Percentiles rank a stretch among this genome's conserved stretches.
phyloP scores from a whole-genome alignment of 73 alveolate genomes.

The Paramecium bursaria region DNA sequence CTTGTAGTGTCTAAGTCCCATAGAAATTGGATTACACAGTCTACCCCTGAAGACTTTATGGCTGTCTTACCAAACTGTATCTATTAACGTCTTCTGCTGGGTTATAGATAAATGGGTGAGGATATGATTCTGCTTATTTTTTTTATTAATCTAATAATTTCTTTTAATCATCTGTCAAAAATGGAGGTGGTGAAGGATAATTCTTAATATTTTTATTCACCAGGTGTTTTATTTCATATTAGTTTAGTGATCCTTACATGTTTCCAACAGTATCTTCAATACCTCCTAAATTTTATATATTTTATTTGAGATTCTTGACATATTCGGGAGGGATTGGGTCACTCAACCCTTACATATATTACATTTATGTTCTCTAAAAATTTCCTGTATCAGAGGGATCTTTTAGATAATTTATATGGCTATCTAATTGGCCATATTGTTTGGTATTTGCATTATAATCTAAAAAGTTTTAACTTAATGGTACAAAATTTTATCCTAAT shows the following conservation, averaged over 20 bases:
- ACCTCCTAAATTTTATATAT: conserved; percentile 24
- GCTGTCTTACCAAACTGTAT: too few species aligned
- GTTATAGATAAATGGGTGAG: conserved; percentile 48
- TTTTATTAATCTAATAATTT: not conserved
- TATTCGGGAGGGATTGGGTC: conserved; percentile 46
- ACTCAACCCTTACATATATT: conserved; percentile 10
- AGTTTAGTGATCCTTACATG: conserved; percentile 11
- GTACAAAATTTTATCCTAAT: conserved; percentile 22
- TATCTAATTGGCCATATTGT: not conserved
- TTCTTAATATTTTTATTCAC: conserved; percentile 11
- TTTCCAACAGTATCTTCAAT: conserved; percentile 44
- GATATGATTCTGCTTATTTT: not conserved
- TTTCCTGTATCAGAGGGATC: conserved; percentile 15
- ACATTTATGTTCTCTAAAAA: conserved; percentile 9
- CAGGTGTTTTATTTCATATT: conserved; percentile 34
- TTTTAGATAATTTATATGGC: not conserved
- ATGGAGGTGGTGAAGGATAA: conserved; percentile 17
- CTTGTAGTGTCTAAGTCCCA: too few species aligned
- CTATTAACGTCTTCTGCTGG: conserved; percentile 49
- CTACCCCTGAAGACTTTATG: too few species aligned
- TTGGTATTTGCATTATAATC: conserved; percentile 39
- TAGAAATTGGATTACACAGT: too few species aligned
- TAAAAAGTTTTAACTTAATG: conserved; percentile 10
- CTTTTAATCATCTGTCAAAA: not conserved
- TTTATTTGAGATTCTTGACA: conserved; percentile 25